These are phyloP conservation scores for Clonostachys rosea DNA, from an alignment of 2,329 filamentous ascomycete genomes.

Conservation along the genomic window DNA sequence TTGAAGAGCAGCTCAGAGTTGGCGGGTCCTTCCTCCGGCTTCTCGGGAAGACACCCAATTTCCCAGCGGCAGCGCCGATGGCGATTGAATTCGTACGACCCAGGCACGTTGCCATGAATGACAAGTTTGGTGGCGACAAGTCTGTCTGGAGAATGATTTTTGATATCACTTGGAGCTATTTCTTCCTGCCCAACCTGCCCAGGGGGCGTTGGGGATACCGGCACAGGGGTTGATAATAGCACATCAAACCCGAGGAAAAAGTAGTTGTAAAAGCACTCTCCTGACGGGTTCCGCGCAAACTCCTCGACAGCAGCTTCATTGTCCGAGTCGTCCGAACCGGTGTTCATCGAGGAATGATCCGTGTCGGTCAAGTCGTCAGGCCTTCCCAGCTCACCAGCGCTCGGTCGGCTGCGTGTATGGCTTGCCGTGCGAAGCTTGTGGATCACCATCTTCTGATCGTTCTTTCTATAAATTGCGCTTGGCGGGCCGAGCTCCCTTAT, in stretches of 20 bases:
- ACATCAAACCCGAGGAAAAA: conserved; percentile 95
- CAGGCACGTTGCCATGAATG: conserved; percentile 89
- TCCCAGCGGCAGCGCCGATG: conserved; percentile 88
- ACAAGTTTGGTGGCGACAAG: conserved; percentile 89
- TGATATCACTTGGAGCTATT: conserved; percentile 19
- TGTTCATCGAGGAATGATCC: conserved; percentile 70
- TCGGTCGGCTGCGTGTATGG: conserved; percentile 42
- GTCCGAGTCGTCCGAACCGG: conserved; percentile 63
- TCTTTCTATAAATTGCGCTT: conserved; percentile 90
- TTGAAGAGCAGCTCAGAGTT: conserved; percentile 76
- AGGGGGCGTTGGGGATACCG: conserved; percentile 60
- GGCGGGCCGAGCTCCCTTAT: conserved; percentile 88
- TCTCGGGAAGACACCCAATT: conserved; percentile 53
- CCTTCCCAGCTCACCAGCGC: conserved; percentile 32
- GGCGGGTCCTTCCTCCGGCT: conserved; percentile 30
- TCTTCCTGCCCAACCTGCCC: conserved; percentile 14
- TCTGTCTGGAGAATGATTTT: conserved; percentile 48
- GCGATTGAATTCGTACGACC: conserved; percentile 94
- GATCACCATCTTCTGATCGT: conserved; percentile 83
- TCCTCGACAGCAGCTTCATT: conserved; percentile 56
- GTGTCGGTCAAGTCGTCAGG: conserved; percentile 63
- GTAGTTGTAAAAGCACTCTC: conserved; percentile 94
- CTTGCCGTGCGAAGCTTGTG: conserved; percentile 61
- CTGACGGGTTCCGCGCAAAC: conserved; percentile 46
- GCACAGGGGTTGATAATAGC: conserved; percentile 73